phyloP scores from a whole-genome alignment of 371 early-diverging fungal species.

The Dichotomocladium elegans region DNA sequence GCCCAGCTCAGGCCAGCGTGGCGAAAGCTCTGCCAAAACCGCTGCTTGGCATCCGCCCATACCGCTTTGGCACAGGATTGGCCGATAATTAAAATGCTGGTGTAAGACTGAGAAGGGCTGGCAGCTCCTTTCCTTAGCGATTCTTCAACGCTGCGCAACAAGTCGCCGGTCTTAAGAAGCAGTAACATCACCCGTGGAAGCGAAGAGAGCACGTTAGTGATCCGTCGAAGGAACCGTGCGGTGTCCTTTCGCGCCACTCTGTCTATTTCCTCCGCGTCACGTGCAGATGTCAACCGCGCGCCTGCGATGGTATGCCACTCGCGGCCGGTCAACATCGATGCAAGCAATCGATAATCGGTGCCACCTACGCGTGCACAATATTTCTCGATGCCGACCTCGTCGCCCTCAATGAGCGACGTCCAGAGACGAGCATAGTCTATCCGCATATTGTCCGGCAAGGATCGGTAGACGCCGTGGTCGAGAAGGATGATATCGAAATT shows the following conservation, averaged over 20 bases:
- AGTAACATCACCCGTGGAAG: conserved; percentile 81
- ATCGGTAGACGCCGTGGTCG: conserved; percentile 93
- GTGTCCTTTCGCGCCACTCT: conserved; percentile 29
- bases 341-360: conserved; percentile 80
- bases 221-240: conserved; percentile 63
- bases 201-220: conserved; percentile 75
- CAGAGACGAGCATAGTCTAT: conserved; percentile 86
- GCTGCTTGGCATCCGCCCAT: conserved; percentile 33
- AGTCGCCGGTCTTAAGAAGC: conserved; percentile 88
- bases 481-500: conserved; percentile 88
- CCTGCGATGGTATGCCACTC: conserved; percentile 68
- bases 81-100: conserved; percentile 58
- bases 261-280: conserved; percentile 47
- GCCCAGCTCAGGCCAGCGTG: conserved; percentile 5
- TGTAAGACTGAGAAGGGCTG: conserved; percentile 33
- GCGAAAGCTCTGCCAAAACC: neutral
- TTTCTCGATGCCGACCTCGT: conserved; percentile 63
- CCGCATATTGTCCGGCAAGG: conserved; percentile 64
- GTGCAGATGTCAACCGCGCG: conserved; percentile 23
- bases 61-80: conserved; percentile 55
- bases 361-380: conserved; percentile 61
- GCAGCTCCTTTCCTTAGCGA: conserved; percentile 27
- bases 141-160: conserved; percentile 67
- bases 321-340: conserved; percentile 84
- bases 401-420: conserved; percentile 76